Conservation (phyloP, 164 flowering plant species). For the Hamamelis virginiana region DNA sequence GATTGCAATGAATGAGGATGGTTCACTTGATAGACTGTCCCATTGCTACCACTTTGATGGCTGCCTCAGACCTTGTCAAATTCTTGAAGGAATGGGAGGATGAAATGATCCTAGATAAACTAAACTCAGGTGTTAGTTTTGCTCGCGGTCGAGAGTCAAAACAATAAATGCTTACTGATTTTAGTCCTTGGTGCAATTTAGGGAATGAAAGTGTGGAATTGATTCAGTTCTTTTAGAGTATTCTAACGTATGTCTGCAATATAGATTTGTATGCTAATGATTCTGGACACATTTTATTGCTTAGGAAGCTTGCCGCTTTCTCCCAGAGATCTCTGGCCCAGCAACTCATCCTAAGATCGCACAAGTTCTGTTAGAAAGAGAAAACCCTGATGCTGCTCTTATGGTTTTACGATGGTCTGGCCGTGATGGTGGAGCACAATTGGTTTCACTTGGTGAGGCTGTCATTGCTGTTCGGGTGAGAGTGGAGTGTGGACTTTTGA, state of each 20-base stretch:
- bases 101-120: too few species aligned
- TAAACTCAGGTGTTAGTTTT: neutral
- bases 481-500: conserved; percentile 87
- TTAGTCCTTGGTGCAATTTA: neutral
- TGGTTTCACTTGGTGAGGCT: conserved; percentile 73
- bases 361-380: conserved; percentile 81
- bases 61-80: too few species aligned
- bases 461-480: conserved; percentile 84
- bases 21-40: neutral
- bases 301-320: conserved; percentile 86
- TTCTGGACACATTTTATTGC: conserved; percentile 14
- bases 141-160: neutral
- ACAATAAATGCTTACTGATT: neutral
- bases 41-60: neutral
- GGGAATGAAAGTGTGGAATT: neutral
- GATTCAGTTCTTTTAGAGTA: neutral
- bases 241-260: neutral
- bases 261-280: conserved; percentile 6
- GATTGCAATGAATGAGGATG: neutral
- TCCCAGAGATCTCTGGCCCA: conserved; percentile 84
- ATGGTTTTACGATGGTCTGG: conserved; percentile 94
- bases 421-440: conserved; percentile 56
- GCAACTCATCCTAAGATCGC: conserved; percentile 88
- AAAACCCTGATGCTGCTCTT: conserved; percentile 81
- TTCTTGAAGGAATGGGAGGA: too few species aligned